These are phyloP conservation scores for Chaetomium tenue DNA, from an alignment of 495 filamentous ascomycete species.

Conservation along the genomic window DNA sequence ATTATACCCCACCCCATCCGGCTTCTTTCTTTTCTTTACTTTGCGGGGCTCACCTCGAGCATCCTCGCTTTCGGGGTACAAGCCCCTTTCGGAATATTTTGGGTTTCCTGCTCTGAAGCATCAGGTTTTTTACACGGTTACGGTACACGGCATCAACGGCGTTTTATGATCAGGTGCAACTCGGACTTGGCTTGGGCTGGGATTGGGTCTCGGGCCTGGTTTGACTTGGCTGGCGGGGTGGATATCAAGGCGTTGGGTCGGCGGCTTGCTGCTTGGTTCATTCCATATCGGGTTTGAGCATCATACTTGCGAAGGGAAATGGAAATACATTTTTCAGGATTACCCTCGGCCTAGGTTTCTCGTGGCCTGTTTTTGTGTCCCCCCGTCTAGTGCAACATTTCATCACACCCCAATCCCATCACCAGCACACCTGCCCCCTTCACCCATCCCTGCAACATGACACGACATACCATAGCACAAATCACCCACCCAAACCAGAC, in stretches of 20 bases:
- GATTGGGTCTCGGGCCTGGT: background rate
- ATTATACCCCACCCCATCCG: too few species aligned
- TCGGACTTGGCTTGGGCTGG: conserved; percentile 2
- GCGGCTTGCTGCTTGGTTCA: background rate
- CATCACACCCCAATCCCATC: background rate
- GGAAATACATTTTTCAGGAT: too few species aligned
- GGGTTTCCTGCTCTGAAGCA: background rate
- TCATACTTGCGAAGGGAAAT: too few species aligned
- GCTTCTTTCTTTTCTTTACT: too few species aligned
- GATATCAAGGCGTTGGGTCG: background rate
- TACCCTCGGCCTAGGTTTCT: too few species aligned
- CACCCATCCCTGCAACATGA: too few species aligned
- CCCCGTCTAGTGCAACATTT: too few species aligned
- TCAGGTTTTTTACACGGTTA: background rate
- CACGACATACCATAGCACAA: too few species aligned
- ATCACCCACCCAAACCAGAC: too few species aligned
- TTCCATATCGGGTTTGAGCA: background rate
- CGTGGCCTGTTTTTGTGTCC: background rate
- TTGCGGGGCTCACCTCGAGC: too few species aligned
- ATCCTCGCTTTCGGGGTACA: too few species aligned
- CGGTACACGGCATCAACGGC: background rate
- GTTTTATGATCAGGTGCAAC: background rate
- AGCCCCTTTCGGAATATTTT: too few species aligned
- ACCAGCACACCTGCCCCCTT: background rate
- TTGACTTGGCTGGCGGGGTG: background rate